Base-by-base conservation (phyloP, 1,284 basidiomycete genomes). In the Meira miltonrushii region DNA sequence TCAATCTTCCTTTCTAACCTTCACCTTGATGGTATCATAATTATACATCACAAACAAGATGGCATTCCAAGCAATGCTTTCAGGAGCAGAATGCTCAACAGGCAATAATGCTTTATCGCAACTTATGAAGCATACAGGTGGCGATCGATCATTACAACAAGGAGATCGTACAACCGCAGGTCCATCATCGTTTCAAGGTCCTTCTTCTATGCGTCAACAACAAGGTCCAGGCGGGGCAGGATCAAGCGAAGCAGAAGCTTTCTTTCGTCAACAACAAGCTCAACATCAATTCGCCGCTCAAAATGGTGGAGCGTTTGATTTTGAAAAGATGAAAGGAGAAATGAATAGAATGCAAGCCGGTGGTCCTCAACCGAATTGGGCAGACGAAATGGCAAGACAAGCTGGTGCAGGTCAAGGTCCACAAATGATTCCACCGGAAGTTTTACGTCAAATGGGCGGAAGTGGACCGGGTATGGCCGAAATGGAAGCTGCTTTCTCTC, bases 61-160 rank as follows among this genome's bases (percentile, higher is more conserved):
- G 79, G 68, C 79, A 12, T 80, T 82, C 64, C 74, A 79, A 56
- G 76, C 81, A 59, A 84, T 96, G 64, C 85, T 96, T 66, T 92
- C 89, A 57, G 92, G 92, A 65, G 85, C 91, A 56, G 93, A 94
- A 80, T 95, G 93, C 79, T 88, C 88, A 8, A 85, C 87, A 21
- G 83, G 86, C 6, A 84, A 87, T 57, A 97, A 96, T 77, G 91
- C 92, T 3, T 83, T 98, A 37, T 86, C 89, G 17, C 88, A 92
- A 72, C 87, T 97, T 46, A 82, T 94, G 61, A 96, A 96, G 79
- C 89, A 95, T 70, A 86, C 92, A 4, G 90, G 92, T 64, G 86
- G 86, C 2, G 93, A 97, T 80, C 86, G 88, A 58, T 91, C 89
- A 73, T 79, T 95, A 39, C 90, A 93, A 60, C 72, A 77, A 59